Evolutionary conservation across 192 early-diverging fungal species (phyloP), one percentile per base, ranked within the genome.

Genomic region (Coemansia sp.): DNA sequence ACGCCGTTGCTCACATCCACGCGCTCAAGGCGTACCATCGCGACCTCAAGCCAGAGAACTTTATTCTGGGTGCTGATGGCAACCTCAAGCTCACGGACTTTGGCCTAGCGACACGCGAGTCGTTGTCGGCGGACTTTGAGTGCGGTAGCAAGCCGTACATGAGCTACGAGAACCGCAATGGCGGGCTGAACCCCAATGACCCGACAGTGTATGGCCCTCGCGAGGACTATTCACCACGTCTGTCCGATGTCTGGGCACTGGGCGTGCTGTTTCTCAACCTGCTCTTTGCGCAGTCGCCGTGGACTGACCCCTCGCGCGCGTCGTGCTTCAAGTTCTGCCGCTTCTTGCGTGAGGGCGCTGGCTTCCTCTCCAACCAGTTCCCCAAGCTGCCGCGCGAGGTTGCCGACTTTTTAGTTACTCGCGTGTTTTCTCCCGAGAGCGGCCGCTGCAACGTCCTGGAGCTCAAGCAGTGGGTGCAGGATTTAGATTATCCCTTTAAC

Each of bases 31-130:
- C 94, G 50, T 94, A 92, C 81, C 96, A 96, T 75, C 89, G 96
- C 63, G 95, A 98, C 74, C 66, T 98, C 63, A 96, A 98, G 78
- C 89, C 88, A 11, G 89, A 92, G 62, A 91, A 92, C 76, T 82
- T 85, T 62, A 88, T 92, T 43, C 68, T 90, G 2, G 85, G 86
- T 62, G 83, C 83, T 16, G 85, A 88, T 20, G 84, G 82, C 3
- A 86, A 85, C 33, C 67, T 95, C 55, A 95, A 94, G 78, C 82
- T 96, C 14, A 91, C 92, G 9, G 95, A 96, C 84, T 96, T 96
- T 88, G 95, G 95, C 7, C 87, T 96, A 34, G 91, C 95, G 18
- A 96, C 95, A 39, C 86, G 79, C 60, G 88, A 93, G 53, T 83
- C 85, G 42, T 82, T 88, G 48, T 93, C 93, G 13, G 84, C 69